Conservation (phyloP, 352 stramenopile genomes). For the Aphanomyces cochlioides region DNA sequence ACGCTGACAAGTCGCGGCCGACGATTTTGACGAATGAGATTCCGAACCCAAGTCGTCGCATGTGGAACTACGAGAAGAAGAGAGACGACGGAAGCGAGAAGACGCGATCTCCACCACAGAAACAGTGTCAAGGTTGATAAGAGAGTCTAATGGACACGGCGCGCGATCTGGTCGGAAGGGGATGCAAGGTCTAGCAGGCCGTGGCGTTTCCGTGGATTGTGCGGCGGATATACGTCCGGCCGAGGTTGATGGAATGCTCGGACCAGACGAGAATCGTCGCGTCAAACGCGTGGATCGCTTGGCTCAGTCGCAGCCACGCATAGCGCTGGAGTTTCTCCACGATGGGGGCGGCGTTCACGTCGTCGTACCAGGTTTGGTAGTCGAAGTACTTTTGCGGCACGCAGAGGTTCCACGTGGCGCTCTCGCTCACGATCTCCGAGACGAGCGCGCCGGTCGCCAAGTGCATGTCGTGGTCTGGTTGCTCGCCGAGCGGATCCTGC, state of each 20-base stretch:
- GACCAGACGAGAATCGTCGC: slow-evolving; percentile 1
- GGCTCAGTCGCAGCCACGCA: slow-evolving; percentile 1
- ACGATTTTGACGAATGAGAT: slow-evolving; percentile 22
- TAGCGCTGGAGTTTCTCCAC: slow-evolving; percentile 1
- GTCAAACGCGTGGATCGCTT: not conserved
- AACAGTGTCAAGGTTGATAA: too few species aligned
- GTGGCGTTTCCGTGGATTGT: not conserved
- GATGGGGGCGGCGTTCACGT: not conserved
- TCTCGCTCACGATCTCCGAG: not conserved
- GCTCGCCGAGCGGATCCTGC: not conserved
- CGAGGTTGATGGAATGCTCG: slow-evolving; percentile 16
- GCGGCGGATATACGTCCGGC: slow-evolving; percentile 11
- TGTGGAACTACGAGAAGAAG: not conserved
- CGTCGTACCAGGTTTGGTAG: slow-evolving; percentile 20
- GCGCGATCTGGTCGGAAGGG: too few species aligned
- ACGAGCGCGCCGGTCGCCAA: not conserved
- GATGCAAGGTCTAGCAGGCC: not conserved
- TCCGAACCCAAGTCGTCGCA: slow-evolving; percentile 7
- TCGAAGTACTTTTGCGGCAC: slow-evolving; percentile 16
- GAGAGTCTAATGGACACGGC: too few species aligned
- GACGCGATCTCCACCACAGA: too few species aligned
- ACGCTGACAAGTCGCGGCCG: not conserved
- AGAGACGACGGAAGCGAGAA: too few species aligned
- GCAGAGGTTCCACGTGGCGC: not conserved
- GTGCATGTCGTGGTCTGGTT: slow-evolving; percentile 22